Conservation (phyloP, 495 filamentous ascomycete genomes). For the Hypoxylon lienhwacheense region DNA sequence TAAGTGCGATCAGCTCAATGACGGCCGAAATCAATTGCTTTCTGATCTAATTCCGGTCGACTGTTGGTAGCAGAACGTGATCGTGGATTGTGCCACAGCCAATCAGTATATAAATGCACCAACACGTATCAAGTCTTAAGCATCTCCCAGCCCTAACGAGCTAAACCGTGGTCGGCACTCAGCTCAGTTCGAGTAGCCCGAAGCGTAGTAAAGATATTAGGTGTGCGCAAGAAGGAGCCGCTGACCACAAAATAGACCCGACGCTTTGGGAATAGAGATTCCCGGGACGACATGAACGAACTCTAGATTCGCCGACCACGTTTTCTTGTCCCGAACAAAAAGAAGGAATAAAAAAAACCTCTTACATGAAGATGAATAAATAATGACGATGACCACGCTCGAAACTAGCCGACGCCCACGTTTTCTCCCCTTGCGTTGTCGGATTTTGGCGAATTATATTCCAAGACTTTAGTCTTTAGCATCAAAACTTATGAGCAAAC, state of each 20-base stretch:
- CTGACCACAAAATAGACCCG: constrained; percentile 17
- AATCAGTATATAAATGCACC: constrained; percentile 17
- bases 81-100: constrained; percentile 19
- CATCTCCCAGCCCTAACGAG: constrained; percentile 23
- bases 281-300: constrained; percentile 13
- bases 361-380: constrained; percentile 22
- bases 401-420: neutral
- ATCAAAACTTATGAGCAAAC: neutral
- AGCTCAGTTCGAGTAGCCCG: constrained; percentile 11
- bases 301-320: constrained; percentile 21
- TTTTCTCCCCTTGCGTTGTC: constrained; percentile 19
- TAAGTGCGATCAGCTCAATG: constrained; percentile 12
- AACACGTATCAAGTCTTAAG: constrained; percentile 9
- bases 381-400: constrained; percentile 1
- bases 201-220: constrained; percentile 13
- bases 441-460: constrained; percentile 14
- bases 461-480: neutral
- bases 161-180: constrained; percentile 23
- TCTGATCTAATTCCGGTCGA: constrained; percentile 9
- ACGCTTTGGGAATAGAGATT: constrained; percentile 17
- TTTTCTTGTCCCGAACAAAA: constrained; percentile 19
- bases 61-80: constrained; percentile 1
- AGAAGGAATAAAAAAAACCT: no score
- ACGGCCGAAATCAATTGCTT: neutral
- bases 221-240: constrained; percentile 3